A percentile compares a stretch with the other conserved stretches of the same genome.
These are phyloP conservation scores for Wallacemonas rigidus DNA, from an alignment of 208 protist genomes.

Conservation along the genomic window DNA sequence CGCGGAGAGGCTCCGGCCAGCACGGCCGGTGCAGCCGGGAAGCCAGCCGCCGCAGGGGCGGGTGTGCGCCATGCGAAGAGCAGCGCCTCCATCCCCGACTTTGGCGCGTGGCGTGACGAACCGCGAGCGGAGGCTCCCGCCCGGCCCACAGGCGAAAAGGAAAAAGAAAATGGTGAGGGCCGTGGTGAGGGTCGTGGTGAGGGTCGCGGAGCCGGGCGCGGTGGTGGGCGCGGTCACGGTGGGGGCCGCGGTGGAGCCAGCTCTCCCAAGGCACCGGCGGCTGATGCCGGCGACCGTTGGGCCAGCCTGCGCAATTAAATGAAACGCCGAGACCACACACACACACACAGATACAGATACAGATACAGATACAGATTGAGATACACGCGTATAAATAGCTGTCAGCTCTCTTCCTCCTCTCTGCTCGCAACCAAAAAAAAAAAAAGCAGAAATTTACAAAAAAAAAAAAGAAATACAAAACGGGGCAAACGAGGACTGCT, in stretches of 20 bases:
- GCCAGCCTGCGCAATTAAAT: constrained; percentile 38
- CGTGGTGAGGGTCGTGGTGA: constrained; percentile 27
- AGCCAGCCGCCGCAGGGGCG: background rate
- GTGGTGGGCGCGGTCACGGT: constrained; percentile 18
- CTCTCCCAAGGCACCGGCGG: constrained; percentile 2
- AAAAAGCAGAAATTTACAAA: background rate
- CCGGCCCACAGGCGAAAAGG: constrained; percentile 1
- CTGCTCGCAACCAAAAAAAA: constrained; percentile 3
- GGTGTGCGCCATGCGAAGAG: constrained; percentile 12
- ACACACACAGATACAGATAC: no score
- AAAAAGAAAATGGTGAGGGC: constrained; percentile 12
- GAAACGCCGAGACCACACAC: no score
- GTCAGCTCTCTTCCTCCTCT: background rate
- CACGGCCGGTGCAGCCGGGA: constrained; percentile 28
- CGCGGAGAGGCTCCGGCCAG: constrained; percentile 28
- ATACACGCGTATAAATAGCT: background rate
- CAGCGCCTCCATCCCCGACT: constrained; percentile 29
- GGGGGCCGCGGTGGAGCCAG: constrained; percentile 2
- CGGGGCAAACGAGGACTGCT: no score
- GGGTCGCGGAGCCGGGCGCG: constrained; percentile 21
- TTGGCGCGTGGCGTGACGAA: constrained; percentile 74
- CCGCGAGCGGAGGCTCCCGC: constrained; percentile 45
- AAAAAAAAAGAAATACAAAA: no score
- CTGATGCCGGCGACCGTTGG: constrained; percentile 31
- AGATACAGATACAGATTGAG: no score